A percentile compares a stretch with the other conserved stretches of the same genome.
Conservation (phyloP, 148 eudicot species). For the Beta vulgaris region DNA sequence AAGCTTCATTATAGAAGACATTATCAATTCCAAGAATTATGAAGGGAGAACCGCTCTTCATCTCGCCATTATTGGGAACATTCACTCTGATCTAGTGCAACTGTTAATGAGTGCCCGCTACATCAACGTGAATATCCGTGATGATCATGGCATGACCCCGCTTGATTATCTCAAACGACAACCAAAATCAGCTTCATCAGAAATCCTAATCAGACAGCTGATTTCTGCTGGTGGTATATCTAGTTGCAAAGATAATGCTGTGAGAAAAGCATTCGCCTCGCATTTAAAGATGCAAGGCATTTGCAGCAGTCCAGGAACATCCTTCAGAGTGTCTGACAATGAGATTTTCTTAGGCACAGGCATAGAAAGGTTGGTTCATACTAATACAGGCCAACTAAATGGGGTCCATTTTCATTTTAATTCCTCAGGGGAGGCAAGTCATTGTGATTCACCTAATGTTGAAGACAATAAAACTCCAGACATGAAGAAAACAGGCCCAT, state of each 20-base stretch:
- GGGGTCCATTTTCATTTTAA: conserved; percentile 26
- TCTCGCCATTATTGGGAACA: conserved; percentile 65
- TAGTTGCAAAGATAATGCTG: conserved; percentile 57
- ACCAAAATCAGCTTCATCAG: conserved; percentile 70
- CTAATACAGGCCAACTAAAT: conserved; percentile 18
- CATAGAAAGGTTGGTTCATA: conserved; percentile 38
- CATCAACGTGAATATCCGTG: conserved; percentile 64
- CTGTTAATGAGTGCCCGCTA: conserved; percentile 58
- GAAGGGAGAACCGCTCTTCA: conserved; percentile 83
- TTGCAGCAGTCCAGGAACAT: conserved; percentile 79
- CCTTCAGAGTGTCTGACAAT: conserved; percentile 62
- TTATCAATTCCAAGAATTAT: conserved; percentile 52
- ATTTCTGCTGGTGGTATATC: conserved; percentile 88
- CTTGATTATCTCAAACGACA: conserved; percentile 85
- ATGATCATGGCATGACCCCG: conserved; percentile 68
- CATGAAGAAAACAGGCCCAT: conserved; percentile 37
- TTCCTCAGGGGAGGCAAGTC: conserved; percentile 39
- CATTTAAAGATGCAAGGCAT: conserved; percentile 69
- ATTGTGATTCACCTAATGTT: conserved; percentile 30
- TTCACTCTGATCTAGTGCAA: conserved; percentile 69
- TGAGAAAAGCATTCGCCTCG: conserved; percentile 71
- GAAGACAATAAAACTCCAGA: conserved; percentile 26
- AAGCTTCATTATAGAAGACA: conserved; percentile 45
- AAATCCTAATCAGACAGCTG: conserved; percentile 58
- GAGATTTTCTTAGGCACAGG: conserved; percentile 65